Conservation (phyloP, 2,329 filamentous ascomycete genomes). For the Cladosporium sp. region DNA sequence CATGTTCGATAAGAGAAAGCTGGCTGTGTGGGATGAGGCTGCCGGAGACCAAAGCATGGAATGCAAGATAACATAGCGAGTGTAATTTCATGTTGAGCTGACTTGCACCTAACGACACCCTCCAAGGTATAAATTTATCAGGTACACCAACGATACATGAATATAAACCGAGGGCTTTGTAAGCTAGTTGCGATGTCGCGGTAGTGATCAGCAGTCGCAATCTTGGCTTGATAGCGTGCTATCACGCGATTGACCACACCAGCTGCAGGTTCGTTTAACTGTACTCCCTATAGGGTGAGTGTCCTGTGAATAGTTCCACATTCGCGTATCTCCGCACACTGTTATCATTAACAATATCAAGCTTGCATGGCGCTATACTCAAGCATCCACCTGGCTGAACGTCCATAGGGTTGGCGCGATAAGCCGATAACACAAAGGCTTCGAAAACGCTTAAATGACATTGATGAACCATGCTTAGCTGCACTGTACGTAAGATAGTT, state of each 20-base stretch:
- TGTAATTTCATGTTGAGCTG: background rate
- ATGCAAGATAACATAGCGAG: background rate
- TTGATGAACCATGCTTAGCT: background rate
- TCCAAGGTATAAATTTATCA: background rate
- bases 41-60: background rate
- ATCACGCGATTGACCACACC: background rate
- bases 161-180: background rate
- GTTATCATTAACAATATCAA: background rate
- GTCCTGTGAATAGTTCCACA: background rate
- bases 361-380: slow-evolving; percentile 3
- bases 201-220: background rate
- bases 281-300: background rate
- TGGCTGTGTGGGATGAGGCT: background rate
- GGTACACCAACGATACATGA: background rate
- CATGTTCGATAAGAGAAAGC: background rate
- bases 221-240: slow-evolving; percentile 7
- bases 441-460: background rate
- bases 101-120: background rate
- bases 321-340: background rate
- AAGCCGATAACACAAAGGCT: background rate
- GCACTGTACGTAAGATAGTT: background rate
- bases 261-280: background rate
- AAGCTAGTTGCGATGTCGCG: background rate
- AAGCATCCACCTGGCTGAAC: background rate
- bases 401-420: background rate